Evolutionary conservation across 352 stramenopile genomes (phyloP).

Genomic region (Globisporangium iwayamae): DNA sequence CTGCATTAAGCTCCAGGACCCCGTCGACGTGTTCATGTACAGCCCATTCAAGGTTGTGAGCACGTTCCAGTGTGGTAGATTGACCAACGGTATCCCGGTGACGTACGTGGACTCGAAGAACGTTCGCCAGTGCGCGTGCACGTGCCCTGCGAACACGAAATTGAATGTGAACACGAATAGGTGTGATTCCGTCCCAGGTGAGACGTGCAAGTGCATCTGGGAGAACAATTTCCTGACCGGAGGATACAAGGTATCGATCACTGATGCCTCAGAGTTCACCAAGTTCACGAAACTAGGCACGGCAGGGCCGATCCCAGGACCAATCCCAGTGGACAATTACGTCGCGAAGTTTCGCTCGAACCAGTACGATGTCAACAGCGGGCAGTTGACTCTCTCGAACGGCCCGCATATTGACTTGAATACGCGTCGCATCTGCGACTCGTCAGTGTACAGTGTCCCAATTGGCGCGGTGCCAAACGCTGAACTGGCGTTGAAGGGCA

Average conservation of each 20-base stretch:
- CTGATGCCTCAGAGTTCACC: conserved; percentile 17
- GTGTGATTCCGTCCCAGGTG: conserved; percentile 24
- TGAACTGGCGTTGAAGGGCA: background rate
- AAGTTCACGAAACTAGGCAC: conserved; percentile 22
- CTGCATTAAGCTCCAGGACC: conserved; percentile 33
- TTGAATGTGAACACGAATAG: conserved; percentile 17
- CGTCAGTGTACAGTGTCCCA: conserved; percentile 6
- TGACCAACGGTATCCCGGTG: conserved; percentile 38
- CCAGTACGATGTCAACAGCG: conserved; percentile 6
- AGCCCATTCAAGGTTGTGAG: conserved; percentile 54
- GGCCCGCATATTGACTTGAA: conserved; percentile 10
- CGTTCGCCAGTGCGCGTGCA: conserved; percentile 46
- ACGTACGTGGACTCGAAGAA: conserved; percentile 34
- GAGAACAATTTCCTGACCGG: conserved; percentile 10
- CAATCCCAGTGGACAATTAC: conserved; percentile 54
- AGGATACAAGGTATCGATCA: conserved; percentile 12
- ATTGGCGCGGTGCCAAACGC: background rate
- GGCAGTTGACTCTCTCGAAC: background rate
- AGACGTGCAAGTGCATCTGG: conserved; percentile 44
- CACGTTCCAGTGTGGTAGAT: conserved; percentile 29
- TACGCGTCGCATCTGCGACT: background rate
- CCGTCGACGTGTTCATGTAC: conserved; percentile 60
- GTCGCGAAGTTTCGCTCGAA: conserved; percentile 37
- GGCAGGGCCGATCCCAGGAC: conserved; percentile 29
- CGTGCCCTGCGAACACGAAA: conserved; percentile 39